Percentiles rank a stretch among this genome's conserved stretches.
phyloP scores from a whole-genome alignment of 495 filamentous ascomycete species.

The Hypoxylon intermedium region DNA sequence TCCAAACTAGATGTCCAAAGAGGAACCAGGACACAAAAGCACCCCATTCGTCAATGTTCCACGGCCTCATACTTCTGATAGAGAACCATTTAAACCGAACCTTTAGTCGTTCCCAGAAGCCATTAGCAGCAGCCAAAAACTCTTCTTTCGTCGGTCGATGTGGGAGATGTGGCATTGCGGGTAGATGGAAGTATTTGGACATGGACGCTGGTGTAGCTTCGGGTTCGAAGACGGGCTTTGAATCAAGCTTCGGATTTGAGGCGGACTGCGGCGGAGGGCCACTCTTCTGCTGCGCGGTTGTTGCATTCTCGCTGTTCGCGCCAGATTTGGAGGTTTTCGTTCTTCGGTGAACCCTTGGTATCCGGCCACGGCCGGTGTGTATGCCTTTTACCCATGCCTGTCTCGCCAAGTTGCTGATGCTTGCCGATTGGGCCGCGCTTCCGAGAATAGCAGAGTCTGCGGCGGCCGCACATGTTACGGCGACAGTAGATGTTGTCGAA shows the following conservation, averaged over 20 bases:
- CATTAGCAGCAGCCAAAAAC: constrained; percentile 86
- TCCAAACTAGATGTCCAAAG: constrained; percentile 91
- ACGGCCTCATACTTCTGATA: constrained; percentile 92
- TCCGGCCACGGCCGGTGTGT: constrained; percentile 41
- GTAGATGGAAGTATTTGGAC: constrained; percentile 68
- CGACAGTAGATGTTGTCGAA: constrained; percentile 48
- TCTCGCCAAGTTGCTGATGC: constrained; percentile 48
- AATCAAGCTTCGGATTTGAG: constrained; percentile 10
- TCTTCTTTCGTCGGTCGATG: constrained; percentile 94
- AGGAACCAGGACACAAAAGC: constrained; percentile 96
- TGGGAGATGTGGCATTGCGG: constrained; percentile 67
- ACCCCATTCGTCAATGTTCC: constrained; percentile 92
- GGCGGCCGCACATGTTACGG: constrained; percentile 50
- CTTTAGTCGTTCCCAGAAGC: constrained; percentile 89
- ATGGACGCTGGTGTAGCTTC: constrained; percentile 50
- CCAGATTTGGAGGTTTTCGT: constrained; percentile 48
- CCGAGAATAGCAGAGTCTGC: constrained; percentile 49
- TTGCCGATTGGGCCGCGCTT: constrained; percentile 42
- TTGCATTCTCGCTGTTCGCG: constrained; percentile 15
- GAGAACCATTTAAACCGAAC: constrained; percentile 98
- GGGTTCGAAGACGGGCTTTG: constrained; percentile 30
- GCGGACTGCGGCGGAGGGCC: constrained; percentile 9
- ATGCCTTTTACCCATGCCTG: constrained; percentile 44
- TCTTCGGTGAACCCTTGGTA: constrained; percentile 40
- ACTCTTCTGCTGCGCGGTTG: constrained; percentile 25